A percentile compares a stretch with the other conserved stretches of the same genome.
Conservation (phyloP, 2,329 filamentous ascomycete species). For the Zasmidium cellare region DNA sequence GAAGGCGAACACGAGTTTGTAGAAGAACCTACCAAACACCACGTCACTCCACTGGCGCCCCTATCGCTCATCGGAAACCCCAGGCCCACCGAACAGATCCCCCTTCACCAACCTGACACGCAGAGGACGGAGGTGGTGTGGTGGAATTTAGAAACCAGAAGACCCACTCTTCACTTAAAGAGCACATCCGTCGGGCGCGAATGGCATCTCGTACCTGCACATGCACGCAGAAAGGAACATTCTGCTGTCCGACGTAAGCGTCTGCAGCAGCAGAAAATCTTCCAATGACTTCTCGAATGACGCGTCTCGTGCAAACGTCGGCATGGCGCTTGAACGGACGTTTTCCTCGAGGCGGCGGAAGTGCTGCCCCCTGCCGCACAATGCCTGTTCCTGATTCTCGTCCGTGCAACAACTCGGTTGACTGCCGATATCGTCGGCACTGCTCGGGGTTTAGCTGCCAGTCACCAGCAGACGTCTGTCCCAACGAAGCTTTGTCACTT, state of each 20-base stretch:
- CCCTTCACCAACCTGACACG: not conserved
- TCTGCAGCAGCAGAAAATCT: not conserved
- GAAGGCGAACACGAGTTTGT: not conserved
- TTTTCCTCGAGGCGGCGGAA: too few species aligned
- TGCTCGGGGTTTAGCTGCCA: not conserved
- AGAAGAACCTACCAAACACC: not conserved
- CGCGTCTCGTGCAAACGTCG: not conserved
- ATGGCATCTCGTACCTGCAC: too few species aligned
- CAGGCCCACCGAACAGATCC: not conserved
- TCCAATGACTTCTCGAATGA: not conserved
- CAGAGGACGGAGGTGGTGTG: not conserved
- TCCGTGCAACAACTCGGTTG: not conserved
- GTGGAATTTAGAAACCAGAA: too few species aligned
- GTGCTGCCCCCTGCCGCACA: not conserved
- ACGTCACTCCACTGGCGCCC: not conserved
- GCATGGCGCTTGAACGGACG: not conserved
- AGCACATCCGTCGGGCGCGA: too few species aligned
- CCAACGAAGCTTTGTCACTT: not conserved
- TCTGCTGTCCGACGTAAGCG: not conserved
- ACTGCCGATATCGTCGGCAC: not conserved
- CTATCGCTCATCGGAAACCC: not conserved
- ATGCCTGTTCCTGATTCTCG: not conserved
- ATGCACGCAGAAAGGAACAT: too few species aligned
- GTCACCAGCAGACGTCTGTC: not conserved
- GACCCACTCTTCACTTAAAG: too few species aligned